These are phyloP conservation scores for Lasiosphaeriaceae sp. DNA, from an alignment of 495 filamentous ascomycete species.

Conservation along the genomic window DNA sequence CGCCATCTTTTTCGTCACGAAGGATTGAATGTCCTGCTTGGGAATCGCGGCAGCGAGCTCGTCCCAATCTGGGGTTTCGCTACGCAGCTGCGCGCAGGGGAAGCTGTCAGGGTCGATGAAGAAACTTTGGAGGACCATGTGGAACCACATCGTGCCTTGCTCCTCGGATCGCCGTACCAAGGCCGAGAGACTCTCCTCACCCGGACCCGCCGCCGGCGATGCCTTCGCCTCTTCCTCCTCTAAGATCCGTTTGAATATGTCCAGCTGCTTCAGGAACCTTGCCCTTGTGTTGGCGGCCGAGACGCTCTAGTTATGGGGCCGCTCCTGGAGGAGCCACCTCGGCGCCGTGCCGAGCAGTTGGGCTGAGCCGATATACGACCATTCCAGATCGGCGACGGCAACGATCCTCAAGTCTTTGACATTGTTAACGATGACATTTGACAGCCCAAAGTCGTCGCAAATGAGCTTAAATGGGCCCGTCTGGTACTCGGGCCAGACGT, in stretches of 20 bases:
- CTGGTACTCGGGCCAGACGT: too few species aligned
- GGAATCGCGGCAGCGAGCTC: not conserved
- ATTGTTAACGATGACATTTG: not conserved
- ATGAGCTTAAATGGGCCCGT: too few species aligned
- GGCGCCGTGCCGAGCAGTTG: not conserved
- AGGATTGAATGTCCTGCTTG: not conserved
- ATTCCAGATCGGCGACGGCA: not conserved
- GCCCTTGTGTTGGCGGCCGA: not conserved
- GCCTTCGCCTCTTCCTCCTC: not conserved
- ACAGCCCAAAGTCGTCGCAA: not conserved
- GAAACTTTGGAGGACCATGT: not conserved
- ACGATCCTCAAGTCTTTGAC: not conserved
- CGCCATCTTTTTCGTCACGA: not conserved
- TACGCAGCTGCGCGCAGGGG: not conserved
- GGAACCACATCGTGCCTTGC: not conserved
- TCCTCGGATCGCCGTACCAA: not conserved
- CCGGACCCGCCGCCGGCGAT: not conserved
- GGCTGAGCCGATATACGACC: not conserved
- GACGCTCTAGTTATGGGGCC: not conserved
- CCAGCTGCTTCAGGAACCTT: not conserved
- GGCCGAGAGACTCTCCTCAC: not conserved
- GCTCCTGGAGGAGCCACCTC: constrained; percentile 1
- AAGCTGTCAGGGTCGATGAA: not conserved
- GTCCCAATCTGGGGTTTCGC: not conserved
- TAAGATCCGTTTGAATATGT: not conserved